phyloP scores from a whole-genome alignment of 169 alveolate species.

The Ichthyophthirius multifiliis region DNA sequence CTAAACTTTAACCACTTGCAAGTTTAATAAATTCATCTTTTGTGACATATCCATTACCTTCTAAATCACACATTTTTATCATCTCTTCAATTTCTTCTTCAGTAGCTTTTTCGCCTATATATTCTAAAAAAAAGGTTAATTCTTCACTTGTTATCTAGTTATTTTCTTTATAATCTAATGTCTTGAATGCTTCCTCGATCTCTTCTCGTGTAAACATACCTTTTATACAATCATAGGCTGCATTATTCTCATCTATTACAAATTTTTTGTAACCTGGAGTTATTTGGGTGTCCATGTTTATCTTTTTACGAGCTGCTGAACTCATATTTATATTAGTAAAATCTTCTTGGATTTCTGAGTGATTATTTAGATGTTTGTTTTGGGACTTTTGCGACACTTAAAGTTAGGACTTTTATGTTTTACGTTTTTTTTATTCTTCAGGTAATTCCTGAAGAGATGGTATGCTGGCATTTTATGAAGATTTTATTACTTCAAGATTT shows the following conservation, averaged over 20 bases:
- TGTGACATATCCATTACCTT: constrained; percentile 74
- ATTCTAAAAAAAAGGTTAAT: constrained; percentile 61
- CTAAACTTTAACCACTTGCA: constrained; percentile 72
- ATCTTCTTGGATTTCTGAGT: no score
- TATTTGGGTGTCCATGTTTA: no score
- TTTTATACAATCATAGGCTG: constrained; percentile 22
- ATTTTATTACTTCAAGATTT: no score
- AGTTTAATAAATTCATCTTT: constrained; percentile 69
- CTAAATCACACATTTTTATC: constrained; percentile 75
- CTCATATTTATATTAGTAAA: no score
- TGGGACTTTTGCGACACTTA: no score
- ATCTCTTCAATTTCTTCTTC: constrained; percentile 78
- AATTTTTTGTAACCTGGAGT: constrained; percentile 29
- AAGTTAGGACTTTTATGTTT: no score
- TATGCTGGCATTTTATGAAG: no score
- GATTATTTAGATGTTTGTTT: no score
- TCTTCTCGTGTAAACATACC: constrained; percentile 62
- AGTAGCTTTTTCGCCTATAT: constrained; percentile 71
- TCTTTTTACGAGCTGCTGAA: no score
- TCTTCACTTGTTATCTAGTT: constrained; percentile 63
- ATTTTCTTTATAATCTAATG: constrained; percentile 67
- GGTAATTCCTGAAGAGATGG: no score
- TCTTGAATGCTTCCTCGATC: constrained; percentile 65
- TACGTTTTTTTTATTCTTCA: no score
- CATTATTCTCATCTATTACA: constrained; percentile 26